phyloP scores from a whole-genome alignment of 495 filamentous ascomycete species.

The Thermochaetoides thermophila region DNA sequence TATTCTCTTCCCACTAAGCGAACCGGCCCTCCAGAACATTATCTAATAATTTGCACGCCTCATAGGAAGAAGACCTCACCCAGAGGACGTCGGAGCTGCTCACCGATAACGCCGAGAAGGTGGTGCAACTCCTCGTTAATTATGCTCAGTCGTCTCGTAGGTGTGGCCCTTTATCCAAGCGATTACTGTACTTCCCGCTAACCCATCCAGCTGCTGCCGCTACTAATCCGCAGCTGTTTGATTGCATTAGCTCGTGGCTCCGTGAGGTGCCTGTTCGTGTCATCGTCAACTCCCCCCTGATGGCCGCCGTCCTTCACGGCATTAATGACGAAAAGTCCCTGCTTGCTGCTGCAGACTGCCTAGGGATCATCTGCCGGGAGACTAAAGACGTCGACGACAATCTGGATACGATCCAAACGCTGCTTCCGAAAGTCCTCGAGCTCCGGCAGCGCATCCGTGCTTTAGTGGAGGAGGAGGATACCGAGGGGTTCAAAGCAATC shows the following conservation, averaged over 20 bases:
- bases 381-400: conserved; percentile 87
- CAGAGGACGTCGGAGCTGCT: conserved; percentile 73
- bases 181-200: background rate
- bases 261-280: conserved; percentile 74
- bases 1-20: too few species aligned
- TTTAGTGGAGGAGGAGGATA: conserved; percentile 64
- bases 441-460: conserved; percentile 65
- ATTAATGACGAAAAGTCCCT: conserved; percentile 63
- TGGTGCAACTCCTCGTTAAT: conserved; percentile 68
- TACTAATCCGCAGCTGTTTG: conserved; percentile 77
- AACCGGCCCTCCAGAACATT: conserved; percentile 32
- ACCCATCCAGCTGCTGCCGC: conserved; percentile 41
- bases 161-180: conserved; percentile 10
- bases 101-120: conserved; percentile 75
- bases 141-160: conserved; percentile 84
- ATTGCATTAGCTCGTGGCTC: conserved; percentile 93
- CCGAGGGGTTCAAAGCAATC: conserved; percentile 75
- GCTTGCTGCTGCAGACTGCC: conserved; percentile 81
- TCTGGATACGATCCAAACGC: conserved; percentile 57
- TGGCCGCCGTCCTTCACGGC: conserved; percentile 66
- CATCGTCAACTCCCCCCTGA: conserved; percentile 71
- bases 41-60: conserved; percentile 39
- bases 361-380: conserved; percentile 81
- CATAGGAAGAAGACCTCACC: conserved; percentile 83
- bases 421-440: conserved; percentile 73